phyloP scores from a whole-genome alignment of 2,329 filamentous ascomycete species.

The Talaromyces sp. region DNA sequence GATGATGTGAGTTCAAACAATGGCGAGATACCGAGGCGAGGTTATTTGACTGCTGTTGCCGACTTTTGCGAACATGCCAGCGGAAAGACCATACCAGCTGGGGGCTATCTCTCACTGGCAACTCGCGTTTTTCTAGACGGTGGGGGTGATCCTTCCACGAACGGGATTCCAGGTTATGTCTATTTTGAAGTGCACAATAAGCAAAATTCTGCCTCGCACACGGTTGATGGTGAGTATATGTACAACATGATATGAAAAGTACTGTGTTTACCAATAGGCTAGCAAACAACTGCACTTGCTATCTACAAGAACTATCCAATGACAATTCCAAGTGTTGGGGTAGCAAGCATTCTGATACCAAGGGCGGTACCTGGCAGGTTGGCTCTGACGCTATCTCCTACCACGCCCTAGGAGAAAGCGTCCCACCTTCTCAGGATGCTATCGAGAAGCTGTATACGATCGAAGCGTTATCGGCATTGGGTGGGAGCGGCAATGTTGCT shows the following conservation, averaged over 20 bases:
- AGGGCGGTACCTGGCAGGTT: neutral
- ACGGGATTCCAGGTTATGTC: neutral
- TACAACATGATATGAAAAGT: neutral
- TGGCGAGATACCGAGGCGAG: neutral
- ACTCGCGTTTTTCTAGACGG: neutral
- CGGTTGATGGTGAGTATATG: neutral
- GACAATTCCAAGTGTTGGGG: neutral
- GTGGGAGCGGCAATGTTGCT: neutral
- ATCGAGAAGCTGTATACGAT: neutral
- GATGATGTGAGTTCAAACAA: slow-evolving; percentile 12
- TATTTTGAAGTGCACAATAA: neutral
- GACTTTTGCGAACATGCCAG: neutral
- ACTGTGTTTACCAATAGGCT: neutral
- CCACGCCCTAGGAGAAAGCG: neutral
- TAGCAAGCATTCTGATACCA: neutral
- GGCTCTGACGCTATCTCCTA: neutral
- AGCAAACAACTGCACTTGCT: neutral
- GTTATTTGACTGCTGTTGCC: neutral
- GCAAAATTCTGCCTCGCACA: neutral
- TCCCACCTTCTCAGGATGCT: neutral
- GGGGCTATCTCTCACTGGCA: neutral
- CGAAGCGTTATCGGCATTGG: neutral
- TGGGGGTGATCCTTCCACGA: neutral
- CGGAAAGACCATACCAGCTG: neutral
- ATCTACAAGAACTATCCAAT: neutral